Percentiles rank a stretch among this genome's conserved stretches.
phyloP scores from a whole-genome alignment of 83 land plant genomes.

The Picea mariana region DNA sequence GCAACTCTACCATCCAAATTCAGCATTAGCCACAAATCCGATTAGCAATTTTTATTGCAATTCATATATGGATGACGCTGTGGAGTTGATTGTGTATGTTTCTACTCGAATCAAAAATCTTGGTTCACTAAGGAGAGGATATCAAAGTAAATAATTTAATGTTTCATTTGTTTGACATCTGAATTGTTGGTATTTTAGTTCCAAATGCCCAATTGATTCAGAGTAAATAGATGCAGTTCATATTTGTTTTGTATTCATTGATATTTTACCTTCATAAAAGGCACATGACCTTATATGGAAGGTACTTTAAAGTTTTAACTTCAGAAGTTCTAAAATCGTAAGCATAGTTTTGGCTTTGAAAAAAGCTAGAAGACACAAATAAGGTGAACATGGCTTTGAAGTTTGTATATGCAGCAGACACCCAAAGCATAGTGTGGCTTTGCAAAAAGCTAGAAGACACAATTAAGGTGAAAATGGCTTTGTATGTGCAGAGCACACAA shows the following conservation, averaged over 20 bases:
- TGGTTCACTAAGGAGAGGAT: slow-evolving; percentile 43
- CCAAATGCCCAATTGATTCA: too few relatives aligned
- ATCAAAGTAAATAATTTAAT: slow-evolving; percentile 28
- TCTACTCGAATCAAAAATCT: slow-evolving; percentile 43
- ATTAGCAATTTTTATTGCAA: slow-evolving; percentile 58
- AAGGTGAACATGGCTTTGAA: slow-evolving; percentile 50
- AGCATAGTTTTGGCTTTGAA: slow-evolving; percentile 33
- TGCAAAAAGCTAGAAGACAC: slow-evolving; percentile 54
- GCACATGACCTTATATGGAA: too few relatives aligned
- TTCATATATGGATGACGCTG: slow-evolving; percentile 51
- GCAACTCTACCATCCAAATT: slow-evolving; percentile 58
- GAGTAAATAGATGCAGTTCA: too few relatives aligned
- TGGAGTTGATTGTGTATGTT: slow-evolving; percentile 55
- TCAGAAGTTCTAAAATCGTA: slow-evolving; percentile 34
- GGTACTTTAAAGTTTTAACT: too few relatives aligned
- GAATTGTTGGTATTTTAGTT: too few relatives aligned
- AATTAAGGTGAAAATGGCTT: slow-evolving; percentile 61
- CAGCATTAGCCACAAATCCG: slow-evolving; percentile 55
- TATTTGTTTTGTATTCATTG: too few relatives aligned
- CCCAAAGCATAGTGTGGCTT: slow-evolving; percentile 34
- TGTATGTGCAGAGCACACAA: slow-evolving; percentile 32
- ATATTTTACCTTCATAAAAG: too few relatives aligned
- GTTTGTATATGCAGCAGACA: slow-evolving; percentile 33
- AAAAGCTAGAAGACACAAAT: slow-evolving; percentile 60
- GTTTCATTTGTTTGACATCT: not conserved